Conservation (phyloP, 768 basidiomycete genomes). For the Stropharia rugosoannulata region DNA sequence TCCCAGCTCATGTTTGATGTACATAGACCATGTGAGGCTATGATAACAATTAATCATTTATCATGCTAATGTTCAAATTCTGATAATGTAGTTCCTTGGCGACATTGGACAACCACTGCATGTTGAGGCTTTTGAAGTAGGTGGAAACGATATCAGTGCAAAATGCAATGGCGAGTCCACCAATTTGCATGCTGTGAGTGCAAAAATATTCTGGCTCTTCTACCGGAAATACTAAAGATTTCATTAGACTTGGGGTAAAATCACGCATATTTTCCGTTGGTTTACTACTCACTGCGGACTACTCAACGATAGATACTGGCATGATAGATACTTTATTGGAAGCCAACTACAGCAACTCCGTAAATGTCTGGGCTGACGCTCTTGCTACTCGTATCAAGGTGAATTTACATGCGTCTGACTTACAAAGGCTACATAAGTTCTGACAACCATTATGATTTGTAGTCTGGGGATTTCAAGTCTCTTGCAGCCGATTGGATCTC, state of each 20-base stretch:
- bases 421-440: background rate
- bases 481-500: conserved; percentile 34
- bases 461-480: conserved; percentile 33
- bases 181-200: conserved; percentile 42
- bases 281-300: background rate
- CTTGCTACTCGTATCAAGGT: conserved; percentile 43
- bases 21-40: background rate
- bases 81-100: conserved; percentile 37
- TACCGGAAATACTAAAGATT: background rate
- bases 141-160: conserved; percentile 43
- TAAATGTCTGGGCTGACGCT: conserved; percentile 37
- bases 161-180: conserved; percentile 37
- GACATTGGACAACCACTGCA: conserved; percentile 53
- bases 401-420: background rate
- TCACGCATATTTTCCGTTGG: background rate
- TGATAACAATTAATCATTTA: background rate
- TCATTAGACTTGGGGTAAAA: conserved; percentile 34
- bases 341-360: conserved; percentile 31
- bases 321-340: conserved; percentile 36
- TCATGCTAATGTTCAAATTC: background rate
- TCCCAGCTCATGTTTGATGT: background rate
- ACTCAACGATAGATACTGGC: conserved; percentile 31
- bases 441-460: no score
- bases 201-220: background rate
- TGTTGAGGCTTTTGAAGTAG: conserved; percentile 39